A percentile compares a stretch with the other conserved stretches of the same genome.
Conservation (phyloP, 441 rosid genomes). For the Populus hybrid region DNA sequence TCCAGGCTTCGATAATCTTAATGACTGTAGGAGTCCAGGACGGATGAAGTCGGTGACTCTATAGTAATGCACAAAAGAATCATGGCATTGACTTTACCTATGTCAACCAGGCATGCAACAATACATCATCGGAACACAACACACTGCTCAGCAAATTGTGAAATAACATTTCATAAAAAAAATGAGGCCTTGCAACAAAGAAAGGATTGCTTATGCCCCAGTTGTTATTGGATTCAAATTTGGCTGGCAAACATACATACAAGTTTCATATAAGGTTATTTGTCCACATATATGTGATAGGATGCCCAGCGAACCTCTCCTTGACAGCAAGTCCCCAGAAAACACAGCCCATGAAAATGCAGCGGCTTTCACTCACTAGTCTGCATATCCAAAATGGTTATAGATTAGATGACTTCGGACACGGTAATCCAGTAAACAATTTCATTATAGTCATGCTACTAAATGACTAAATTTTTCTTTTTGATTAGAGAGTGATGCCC, state of each 20-base stretch:
- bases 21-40: too few relatives aligned
- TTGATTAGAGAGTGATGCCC: not conserved
- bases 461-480: not conserved
- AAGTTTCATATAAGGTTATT: constrained; percentile 1
- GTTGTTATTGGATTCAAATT: constrained; percentile 1
- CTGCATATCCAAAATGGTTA: constrained; percentile 30
- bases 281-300: not conserved
- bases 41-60: not conserved
- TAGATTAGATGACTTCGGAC: not conserved
- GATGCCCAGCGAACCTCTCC: not conserved
- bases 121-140: not conserved
- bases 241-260: not conserved
- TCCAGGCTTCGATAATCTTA: too few relatives aligned
- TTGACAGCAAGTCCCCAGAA: not conserved
- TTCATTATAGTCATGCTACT: not conserved
- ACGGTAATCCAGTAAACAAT: not conserved
- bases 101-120: not conserved
- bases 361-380: constrained; percentile 34
- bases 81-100: not conserved
- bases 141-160: too few relatives aligned
- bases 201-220: constrained; percentile 8
- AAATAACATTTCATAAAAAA: not conserved
- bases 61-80: not conserved
- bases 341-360: constrained; percentile 7
- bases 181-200: not conserved